Conservation (phyloP, 192 early-diverging fungal genomes). For the Coemansia sp. region DNA sequence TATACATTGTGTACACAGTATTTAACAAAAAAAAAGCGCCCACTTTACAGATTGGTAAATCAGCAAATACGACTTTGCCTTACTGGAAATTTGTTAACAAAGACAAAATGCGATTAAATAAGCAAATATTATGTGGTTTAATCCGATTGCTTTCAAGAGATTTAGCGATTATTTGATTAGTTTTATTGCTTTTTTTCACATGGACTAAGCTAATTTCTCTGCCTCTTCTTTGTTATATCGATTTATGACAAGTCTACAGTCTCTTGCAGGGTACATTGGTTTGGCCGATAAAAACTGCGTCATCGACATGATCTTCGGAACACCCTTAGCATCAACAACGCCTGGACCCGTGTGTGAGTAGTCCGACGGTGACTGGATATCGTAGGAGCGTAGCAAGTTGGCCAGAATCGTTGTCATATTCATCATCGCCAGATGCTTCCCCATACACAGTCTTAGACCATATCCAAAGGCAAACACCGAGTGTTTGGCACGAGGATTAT, state of each 20-base stretch:
- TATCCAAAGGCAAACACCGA: slow-evolving; percentile 37
- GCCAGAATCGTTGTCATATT: slow-evolving; percentile 32
- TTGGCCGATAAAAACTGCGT: slow-evolving; percentile 17
- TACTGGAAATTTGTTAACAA: too few species aligned
- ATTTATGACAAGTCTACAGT: slow-evolving; percentile 21
- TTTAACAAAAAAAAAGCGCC: too few species aligned
- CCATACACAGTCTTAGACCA: slow-evolving; percentile 31
- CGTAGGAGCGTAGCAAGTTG: slow-evolving; percentile 26
- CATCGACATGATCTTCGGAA: slow-evolving; percentile 26
- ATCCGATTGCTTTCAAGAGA: too few species aligned
- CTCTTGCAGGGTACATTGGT: slow-evolving; percentile 19
- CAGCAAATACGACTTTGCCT: too few species aligned
- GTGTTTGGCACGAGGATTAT: slow-evolving; percentile 14
- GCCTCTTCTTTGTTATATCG: neutral
- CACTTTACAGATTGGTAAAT: too few species aligned
- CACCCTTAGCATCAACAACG: slow-evolving; percentile 7
- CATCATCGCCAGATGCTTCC: slow-evolving; percentile 32
- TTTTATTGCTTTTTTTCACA: neutral
- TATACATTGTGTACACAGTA: too few species aligned
- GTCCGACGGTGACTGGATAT: slow-evolving; percentile 10
- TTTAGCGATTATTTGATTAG: too few species aligned
- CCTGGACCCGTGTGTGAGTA: slow-evolving; percentile 12
- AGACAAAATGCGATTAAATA: too few species aligned
- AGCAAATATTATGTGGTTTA: too few species aligned
- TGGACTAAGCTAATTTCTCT: neutral